Percentiles rank a stretch among this genome's conserved stretches.
Conservation (phyloP, 768 basidiomycete species). For the Tephrocybe sp. region DNA sequence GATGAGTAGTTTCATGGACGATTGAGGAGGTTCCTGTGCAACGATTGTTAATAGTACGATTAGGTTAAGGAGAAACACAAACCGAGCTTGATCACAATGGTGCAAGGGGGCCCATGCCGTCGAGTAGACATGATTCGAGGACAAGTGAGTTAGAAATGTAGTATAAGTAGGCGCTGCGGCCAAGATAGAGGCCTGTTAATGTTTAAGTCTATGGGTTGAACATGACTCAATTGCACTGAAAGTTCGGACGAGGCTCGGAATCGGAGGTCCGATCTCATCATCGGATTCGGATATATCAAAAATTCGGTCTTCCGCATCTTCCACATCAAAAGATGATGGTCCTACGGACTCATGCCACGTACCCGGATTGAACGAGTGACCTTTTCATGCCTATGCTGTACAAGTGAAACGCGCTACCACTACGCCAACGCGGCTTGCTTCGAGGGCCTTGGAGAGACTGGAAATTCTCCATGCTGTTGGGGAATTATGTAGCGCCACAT, state of each 20-base stretch:
- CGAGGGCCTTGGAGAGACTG: too few relatives aligned
- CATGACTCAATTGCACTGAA: neutral
- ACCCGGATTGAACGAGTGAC: conserved; percentile 14
- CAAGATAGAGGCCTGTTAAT: too few relatives aligned
- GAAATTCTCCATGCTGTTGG: too few relatives aligned
- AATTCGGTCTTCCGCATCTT: neutral
- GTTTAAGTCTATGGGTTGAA: too few relatives aligned
- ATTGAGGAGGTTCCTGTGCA: conserved; percentile 89
- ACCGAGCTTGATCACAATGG: conserved; percentile 89
- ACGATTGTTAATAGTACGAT: conserved; percentile 9
- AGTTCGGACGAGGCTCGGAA: neutral
- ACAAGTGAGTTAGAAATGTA: neutral
- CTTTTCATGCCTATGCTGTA: neutral
- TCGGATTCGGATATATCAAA: neutral
- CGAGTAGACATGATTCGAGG: conserved; percentile 18
- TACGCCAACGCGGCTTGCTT: conserved; percentile 1
- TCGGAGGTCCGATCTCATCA: neutral
- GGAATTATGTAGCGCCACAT: too few relatives aligned
- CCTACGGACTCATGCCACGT: conserved; percentile 4
- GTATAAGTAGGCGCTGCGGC: too few relatives aligned
- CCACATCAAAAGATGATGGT: neutral
- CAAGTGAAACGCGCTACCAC: conserved; percentile 8
- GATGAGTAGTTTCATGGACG: conserved; percentile 90
- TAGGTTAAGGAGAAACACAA: conserved; percentile 12
- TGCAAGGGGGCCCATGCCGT: conserved; percentile 42